Percentiles rank a stretch among this genome's conserved stretches.
Evolutionary conservation across 768 basidiomycete genomes (phyloP).

Genomic region (Agrocybe pediades): DNA sequence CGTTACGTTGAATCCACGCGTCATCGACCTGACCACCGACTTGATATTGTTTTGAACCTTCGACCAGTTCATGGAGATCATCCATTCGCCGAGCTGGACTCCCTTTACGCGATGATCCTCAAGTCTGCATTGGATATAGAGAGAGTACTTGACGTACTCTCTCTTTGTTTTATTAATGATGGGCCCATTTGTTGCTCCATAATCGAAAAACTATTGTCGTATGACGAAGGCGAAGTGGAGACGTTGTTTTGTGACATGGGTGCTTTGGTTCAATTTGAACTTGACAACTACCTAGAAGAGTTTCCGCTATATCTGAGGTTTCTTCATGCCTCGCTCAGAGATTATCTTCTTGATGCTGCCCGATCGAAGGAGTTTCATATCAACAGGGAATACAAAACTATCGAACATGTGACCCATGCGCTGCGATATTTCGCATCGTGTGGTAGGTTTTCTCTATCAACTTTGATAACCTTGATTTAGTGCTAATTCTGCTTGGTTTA

Average conservation of each 20-base stretch:
- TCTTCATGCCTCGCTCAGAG: slow-evolving; percentile 14
- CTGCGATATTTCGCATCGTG: not conserved
- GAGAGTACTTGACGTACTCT: not conserved
- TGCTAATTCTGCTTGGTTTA: too few relatives aligned
- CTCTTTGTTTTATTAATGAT: not conserved
- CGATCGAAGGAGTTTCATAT: slow-evolving; percentile 14
- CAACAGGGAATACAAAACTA: not conserved
- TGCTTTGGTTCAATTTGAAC: slow-evolving; percentile 5
- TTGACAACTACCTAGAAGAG: not conserved
- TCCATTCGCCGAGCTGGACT: slow-evolving; percentile 12
- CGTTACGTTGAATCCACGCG: slow-evolving; percentile 9
- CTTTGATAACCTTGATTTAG: too few relatives aligned
- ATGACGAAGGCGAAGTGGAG: slow-evolving; percentile 9
- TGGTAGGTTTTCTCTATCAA: too few relatives aligned
- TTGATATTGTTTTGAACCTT: slow-evolving; percentile 11
- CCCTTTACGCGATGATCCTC: slow-evolving; percentile 8
- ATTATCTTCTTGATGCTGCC: slow-evolving; percentile 14
- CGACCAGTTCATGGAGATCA: not conserved
- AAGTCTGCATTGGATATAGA: slow-evolving; percentile 2
- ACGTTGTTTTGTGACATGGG: slow-evolving; percentile 13
- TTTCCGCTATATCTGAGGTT: not conserved
- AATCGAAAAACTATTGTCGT: not conserved
- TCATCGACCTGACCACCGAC: slow-evolving; percentile 5
- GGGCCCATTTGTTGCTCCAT: not conserved
- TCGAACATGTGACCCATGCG: not conserved